Evolutionary conservation across 1,284 basidiomycete genomes (phyloP), one percentile per base, ranked within the genome.

Genomic region (Crucibulum parvulum): DNA sequence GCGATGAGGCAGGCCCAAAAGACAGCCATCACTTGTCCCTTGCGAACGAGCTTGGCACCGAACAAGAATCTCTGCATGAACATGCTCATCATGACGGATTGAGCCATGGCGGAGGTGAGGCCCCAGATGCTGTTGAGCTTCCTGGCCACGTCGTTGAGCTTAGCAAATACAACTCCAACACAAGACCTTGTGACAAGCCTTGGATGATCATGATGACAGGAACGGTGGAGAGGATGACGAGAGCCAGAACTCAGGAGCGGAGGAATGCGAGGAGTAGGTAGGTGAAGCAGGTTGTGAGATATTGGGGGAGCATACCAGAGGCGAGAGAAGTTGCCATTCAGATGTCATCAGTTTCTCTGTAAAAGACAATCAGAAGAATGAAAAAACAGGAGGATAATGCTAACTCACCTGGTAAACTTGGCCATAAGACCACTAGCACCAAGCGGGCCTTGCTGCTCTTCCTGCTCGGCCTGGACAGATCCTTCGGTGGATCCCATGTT

Each of bases 1-100:
- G 94, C 95, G 58, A 98, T 91, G 50, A 99, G 81, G 72, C 94
- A 95, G 0, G 96, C 94, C 95, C 96, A 98, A 74, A 99, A 99
- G 50, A 97, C 95, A 36, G 93, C 91, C 89, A 96, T 96, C 64
- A 99, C 75, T 56, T 79, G 79, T 8, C 87, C 88, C 16, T 82
- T 78, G 31, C 83, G 75, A 8, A 93, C 89, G 53, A 92, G 81
- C 76, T 83, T 13, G 7, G 57, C 41, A 43, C 41, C 16, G 6
- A 43, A 43, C 41, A 4, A 43, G 41, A 43, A 43, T 13, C 13
- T 1, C 7, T 43, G 6, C 13, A 43, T 6, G 41, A 43, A 43
- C 41, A 43, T 98, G 39, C 87, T 85, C 81, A 96, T 91, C 63
- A 91, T 86, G 52, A 93, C 81, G 72, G 95, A 92, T 70, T 95